These are phyloP conservation scores for Stromatinia cepivora DNA, from an alignment of 2,329 filamentous ascomycete genomes.

Conservation along the genomic window DNA sequence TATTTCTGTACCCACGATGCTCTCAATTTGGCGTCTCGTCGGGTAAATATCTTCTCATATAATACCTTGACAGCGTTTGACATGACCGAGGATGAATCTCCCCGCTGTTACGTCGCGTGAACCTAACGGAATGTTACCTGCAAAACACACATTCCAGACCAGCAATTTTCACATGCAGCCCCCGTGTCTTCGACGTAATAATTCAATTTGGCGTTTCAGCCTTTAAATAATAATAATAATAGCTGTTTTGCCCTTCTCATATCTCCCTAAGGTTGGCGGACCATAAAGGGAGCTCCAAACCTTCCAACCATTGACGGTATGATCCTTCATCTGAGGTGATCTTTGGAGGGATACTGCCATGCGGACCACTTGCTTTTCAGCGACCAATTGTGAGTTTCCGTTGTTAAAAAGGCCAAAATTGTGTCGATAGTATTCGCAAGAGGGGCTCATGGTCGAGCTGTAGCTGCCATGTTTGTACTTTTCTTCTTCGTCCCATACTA, in stretches of 20 bases:
- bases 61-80: not conserved
- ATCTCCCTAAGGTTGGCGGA: not conserved
- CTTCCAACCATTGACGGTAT: not conserved
- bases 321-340: no score
- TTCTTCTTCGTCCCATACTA: not conserved
- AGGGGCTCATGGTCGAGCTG: not conserved
- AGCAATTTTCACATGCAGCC: not conserved
- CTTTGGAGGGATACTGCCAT: not conserved
- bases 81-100: not conserved
- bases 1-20: not conserved
- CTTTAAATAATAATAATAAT: no score
- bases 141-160: slow-evolving; percentile 1
- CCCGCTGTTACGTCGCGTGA: not conserved
- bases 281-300: not conserved
- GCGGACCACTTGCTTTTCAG: not conserved
- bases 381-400: not conserved
- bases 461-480: not conserved
- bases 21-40: not conserved
- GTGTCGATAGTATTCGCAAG: not conserved
- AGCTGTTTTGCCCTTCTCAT: not conserved
- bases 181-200: not conserved
- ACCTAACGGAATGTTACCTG: slow-evolving; percentile 9
- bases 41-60: not conserved
- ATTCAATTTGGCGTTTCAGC: not conserved
- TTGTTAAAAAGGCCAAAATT: not conserved